These are phyloP conservation scores for Crithidia thermophila DNA, from an alignment of 208 protist genomes.

Conservation along the genomic window DNA sequence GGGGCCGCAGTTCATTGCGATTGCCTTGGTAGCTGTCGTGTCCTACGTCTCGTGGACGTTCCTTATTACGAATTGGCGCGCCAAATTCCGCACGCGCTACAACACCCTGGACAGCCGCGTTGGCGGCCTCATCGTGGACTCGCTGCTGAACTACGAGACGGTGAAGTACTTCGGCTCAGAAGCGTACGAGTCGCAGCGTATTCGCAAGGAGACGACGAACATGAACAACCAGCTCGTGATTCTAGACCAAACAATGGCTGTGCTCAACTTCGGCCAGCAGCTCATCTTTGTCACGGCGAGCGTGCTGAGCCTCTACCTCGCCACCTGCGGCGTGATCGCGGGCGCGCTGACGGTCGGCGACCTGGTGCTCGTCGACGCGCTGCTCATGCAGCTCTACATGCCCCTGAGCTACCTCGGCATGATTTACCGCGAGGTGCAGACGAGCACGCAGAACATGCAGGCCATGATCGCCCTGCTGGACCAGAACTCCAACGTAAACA, in stretches of 20 bases:
- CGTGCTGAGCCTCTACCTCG: conserved; percentile 80
- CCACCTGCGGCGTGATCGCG: conserved; percentile 77
- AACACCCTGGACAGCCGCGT: conserved; percentile 93
- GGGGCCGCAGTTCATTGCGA: conserved; percentile 84
- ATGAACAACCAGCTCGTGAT: conserved; percentile 86
- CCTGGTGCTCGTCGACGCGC: conserved; percentile 93
- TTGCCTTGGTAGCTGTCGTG: conserved; percentile 79
- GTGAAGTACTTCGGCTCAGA: conserved; percentile 95
- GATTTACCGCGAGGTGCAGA: conserved; percentile 94
- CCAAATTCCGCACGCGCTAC: conserved; percentile 86
- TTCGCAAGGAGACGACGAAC: conserved; percentile 61
- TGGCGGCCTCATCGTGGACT: conserved; percentile 90
- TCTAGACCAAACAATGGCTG: conserved; percentile 87
- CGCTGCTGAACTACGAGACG: conserved; percentile 96
- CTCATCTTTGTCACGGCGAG: conserved; percentile 92
- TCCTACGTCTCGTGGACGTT: conserved; percentile 91
- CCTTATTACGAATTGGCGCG: conserved; percentile 88
- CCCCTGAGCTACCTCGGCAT: conserved; percentile 98
- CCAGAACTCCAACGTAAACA: conserved; percentile 47
- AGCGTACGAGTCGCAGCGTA: conserved; percentile 78
- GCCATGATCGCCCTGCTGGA: conserved; percentile 92
- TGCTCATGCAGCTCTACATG: conserved; percentile 96
- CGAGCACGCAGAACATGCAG: conserved; percentile 95
- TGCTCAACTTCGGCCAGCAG: conserved; percentile 95
- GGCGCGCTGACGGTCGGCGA: conserved; percentile 94